A percentile compares a stretch with the other conserved stretches of the same genome.
These are phyloP conservation scores for Cercospora berteroae DNA, from an alignment of 2,329 filamentous ascomycete genomes.

Conservation along the genomic window DNA sequence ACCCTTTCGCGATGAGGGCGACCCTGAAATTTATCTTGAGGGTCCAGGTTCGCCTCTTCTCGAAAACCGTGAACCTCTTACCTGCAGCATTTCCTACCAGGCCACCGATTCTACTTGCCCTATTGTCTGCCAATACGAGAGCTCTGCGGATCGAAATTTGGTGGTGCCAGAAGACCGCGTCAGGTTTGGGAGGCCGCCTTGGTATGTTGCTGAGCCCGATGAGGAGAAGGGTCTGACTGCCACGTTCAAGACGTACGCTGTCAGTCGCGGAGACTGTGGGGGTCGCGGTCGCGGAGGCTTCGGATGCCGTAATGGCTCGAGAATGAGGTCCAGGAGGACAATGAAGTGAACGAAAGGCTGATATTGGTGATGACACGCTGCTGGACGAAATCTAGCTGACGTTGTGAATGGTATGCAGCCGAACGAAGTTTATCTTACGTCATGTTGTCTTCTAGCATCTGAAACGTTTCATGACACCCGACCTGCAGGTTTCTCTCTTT, in stretches of 20 bases:
- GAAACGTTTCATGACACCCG: not conserved
- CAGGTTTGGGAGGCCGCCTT: not conserved
- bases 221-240: not conserved
- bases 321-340: not conserved
- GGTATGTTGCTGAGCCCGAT: not conserved
- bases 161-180: not conserved
- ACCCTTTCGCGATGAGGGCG: not conserved
- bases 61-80: not conserved
- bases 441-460: not conserved
- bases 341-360: not conserved
- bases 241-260: slow-evolving; percentile 6
- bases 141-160: not conserved
- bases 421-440: not conserved
- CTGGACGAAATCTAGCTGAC: not conserved
- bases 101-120: not conserved
- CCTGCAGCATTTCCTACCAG: slow-evolving; percentile 2
- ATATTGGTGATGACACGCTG: not conserved
- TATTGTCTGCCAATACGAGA: not conserved
- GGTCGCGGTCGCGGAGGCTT: not conserved
- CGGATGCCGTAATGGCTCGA: not conserved
- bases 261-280: not conserved
- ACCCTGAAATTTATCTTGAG: not conserved
- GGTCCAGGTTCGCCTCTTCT: not conserved
- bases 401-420: not conserved
- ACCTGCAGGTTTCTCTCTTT: not conserved